Percentiles rank a stretch among this genome's conserved stretches.
Evolutionary conservation across 2,329 filamentous ascomycete genomes (phyloP).

Genomic region (Epichloe aotearoae): DNA sequence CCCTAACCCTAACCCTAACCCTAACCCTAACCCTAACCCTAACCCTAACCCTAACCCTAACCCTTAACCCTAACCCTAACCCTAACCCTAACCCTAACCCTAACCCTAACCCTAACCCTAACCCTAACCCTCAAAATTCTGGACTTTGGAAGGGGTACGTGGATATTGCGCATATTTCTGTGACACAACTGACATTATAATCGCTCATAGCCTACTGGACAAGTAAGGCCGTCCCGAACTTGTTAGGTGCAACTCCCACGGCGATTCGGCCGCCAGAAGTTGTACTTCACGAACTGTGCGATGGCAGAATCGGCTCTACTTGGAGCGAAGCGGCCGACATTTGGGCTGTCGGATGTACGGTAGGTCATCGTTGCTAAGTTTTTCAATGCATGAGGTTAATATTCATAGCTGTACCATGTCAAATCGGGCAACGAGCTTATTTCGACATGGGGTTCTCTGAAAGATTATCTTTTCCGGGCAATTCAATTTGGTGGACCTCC

Average conservation of each 20-base stretch:
- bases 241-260: too few species aligned
- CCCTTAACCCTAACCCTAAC: too few species aligned
- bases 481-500: too few species aligned
- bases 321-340: background rate
- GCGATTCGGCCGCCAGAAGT: too few species aligned
- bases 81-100: too few species aligned
- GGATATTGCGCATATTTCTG: background rate
- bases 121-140: background rate
- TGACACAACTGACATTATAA: background rate
- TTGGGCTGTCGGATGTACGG: background rate
- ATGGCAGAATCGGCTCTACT: background rate
- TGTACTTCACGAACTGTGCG: background rate
- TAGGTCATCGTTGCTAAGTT: background rate
- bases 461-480: too few species aligned
- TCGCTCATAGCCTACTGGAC: background rate
- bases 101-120: too few species aligned
- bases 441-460: too few species aligned
- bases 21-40: too few species aligned
- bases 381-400: background rate
- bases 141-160: conserved; percentile 1
- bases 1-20: too few species aligned
- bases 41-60: too few species aligned
- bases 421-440: background rate
- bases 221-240: background rate
- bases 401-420: background rate